These are phyloP conservation scores for Yarrowia deformans DNA, from an alignment of 805 yeast species.

Conservation along the genomic window DNA sequence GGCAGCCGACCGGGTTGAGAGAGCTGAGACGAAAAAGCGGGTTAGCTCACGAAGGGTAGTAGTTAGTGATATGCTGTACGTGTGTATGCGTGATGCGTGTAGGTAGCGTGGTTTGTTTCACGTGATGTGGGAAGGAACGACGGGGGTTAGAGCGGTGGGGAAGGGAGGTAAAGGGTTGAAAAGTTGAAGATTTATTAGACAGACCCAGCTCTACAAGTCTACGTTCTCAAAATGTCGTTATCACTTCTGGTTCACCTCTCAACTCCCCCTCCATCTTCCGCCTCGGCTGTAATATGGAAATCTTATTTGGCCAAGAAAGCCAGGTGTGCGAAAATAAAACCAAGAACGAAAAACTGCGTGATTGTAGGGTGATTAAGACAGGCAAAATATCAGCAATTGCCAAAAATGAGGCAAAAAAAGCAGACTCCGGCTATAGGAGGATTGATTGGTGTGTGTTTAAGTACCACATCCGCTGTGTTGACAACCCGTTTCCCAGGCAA, in stretches of 20 bases:
- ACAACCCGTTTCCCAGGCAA: conserved; percentile 2
- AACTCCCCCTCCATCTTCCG: not conserved
- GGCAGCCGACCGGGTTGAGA: conserved; percentile 11
- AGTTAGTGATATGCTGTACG: conserved; percentile 18
- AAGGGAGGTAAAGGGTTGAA: not conserved
- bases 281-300: conserved; percentile 30
- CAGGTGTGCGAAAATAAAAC: conserved; percentile 14
- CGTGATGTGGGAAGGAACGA: conserved; percentile 4
- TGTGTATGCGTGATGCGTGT: conserved; percentile 20
- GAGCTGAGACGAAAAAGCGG: not conserved
- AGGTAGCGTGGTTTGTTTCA: conserved; percentile 34
- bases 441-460: too few species aligned
- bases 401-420: not conserved
- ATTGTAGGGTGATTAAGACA: too few species aligned
- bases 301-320: conserved; percentile 21
- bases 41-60: conserved; percentile 2
- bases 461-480: not conserved
- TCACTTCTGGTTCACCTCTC: not conserved
- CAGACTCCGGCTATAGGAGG: too few species aligned
- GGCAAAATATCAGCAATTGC: not conserved
- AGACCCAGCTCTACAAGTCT: not conserved
- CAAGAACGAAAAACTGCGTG: not conserved
- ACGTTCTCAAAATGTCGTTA: not conserved
- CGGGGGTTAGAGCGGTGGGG: too few species aligned
- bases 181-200: not conserved